Conservation (phyloP, 208 protist species). For the Naegleria lovaniensis region DNA sequence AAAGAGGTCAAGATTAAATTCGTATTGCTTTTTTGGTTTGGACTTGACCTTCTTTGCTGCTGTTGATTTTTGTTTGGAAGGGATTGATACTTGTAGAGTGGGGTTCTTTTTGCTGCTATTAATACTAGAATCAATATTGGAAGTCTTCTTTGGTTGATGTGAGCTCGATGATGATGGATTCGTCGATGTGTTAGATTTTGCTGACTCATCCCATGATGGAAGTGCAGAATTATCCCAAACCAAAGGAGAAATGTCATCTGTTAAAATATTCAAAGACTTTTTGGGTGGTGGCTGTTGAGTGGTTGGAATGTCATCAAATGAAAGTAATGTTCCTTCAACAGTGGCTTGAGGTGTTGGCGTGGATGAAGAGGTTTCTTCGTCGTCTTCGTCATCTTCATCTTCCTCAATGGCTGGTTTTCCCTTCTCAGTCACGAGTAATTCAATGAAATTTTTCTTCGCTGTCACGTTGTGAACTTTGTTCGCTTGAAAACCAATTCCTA, state of each 20-base stretch:
- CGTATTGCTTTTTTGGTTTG: neutral
- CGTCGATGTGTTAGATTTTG: neutral
- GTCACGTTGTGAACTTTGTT: constrained; percentile 36
- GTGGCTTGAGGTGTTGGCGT: neutral
- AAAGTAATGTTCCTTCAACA: neutral
- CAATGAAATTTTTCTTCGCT: constrained; percentile 42
- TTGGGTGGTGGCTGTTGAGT: neutral
- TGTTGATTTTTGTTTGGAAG: neutral
- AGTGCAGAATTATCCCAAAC: neutral
- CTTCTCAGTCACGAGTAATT: neutral
- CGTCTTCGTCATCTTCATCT: constrained; percentile 5
- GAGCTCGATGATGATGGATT: neutral
- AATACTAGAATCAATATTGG: neutral
- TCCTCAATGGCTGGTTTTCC: neutral
- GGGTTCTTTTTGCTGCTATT: neutral
- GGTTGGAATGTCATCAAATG: neutral
- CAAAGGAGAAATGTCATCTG: neutral
- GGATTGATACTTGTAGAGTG: neutral
- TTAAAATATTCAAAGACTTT: neutral
- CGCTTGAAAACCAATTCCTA: constrained; percentile 40
- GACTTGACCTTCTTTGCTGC: neutral
- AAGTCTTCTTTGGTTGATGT: too few species aligned
- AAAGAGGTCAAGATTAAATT: constrained; percentile 15
- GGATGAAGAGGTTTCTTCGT: neutral
- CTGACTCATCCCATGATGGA: neutral